Evolutionary conservation across 306 rosid species (phyloP), one percentile per base, ranked within the genome.

Genomic region (Quercus ilex): DNA sequence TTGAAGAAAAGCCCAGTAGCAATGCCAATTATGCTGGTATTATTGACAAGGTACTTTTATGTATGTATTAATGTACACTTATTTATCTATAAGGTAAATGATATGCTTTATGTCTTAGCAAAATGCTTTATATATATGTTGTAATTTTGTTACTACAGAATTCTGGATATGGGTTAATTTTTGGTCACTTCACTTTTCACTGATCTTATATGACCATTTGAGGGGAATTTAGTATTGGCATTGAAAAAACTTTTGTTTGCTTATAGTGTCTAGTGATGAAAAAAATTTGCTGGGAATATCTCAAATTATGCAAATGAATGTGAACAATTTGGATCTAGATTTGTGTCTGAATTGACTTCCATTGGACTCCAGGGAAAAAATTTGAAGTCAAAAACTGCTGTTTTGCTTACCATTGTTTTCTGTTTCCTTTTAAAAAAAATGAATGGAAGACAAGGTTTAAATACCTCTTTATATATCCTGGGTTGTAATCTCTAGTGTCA

Each of bases 31-130:
- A 75, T 78, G 55, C 65, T 52, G 56, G 65, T 79, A 33, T 62
- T n/a, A 5, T 11, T 35, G 64, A 81, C 80, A 85, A 43, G 86
- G 88, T 88, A 90, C 46, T 59, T 76, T 38, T 72, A 68, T 38
- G 74, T 67, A 46, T 46, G 52, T 46, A 46, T 11, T 46, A 3
- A 46, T 11, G 52, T 56, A 56, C 62, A n/a, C 11, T 5, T 56
- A 19, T n/a, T 5, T 7, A 20, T 56, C 2, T 2, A 20, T 56
- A 56, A n/a, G 23, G 62, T 18, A 19, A 56, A 28, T 64, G 43
- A 64, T 23, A 19, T 18, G 64, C 64, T 17, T 56, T 56, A 56
- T 20, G 12, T 63, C 21, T 55, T 55, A 55, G 60, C 23, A 55
- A 19, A 55, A 19, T 18, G 64, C 64, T 17, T 56, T 56, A 56